Evolutionary conservation across 2,329 filamentous ascomycete species (phyloP).

Genomic region (Microsporum ferrugineum): DNA sequence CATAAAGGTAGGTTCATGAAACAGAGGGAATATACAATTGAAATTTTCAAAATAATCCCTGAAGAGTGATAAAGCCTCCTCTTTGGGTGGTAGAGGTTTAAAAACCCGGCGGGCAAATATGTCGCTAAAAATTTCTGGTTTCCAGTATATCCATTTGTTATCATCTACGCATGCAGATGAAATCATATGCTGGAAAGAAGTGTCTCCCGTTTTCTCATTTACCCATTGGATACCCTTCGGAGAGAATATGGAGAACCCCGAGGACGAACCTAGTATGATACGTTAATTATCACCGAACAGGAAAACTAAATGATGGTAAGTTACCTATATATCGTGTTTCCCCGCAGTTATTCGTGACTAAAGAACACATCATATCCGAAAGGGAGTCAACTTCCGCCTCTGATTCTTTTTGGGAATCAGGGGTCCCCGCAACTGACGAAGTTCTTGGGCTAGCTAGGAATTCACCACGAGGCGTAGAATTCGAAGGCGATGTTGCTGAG

Average conservation of each 20-base stretch:
- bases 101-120: slow-evolving; percentile 79
- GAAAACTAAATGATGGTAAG: slow-evolving; percentile 16
- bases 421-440: slow-evolving; percentile 37
- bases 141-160: slow-evolving; percentile 95
- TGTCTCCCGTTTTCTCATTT: slow-evolving; percentile 93
- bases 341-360: slow-evolving; percentile 88
- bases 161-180: slow-evolving; percentile 81
- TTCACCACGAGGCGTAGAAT: slow-evolving; percentile 38
- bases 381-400: slow-evolving; percentile 71
- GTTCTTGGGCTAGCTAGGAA: slow-evolving; percentile 40
- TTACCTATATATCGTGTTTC: slow-evolving; percentile 92
- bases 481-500: slow-evolving; percentile 10
- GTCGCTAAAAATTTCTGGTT: slow-evolving; percentile 91
- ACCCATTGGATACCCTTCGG: slow-evolving; percentile 98
- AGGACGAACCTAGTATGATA: slow-evolving; percentile 66
- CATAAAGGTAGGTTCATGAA: slow-evolving; percentile 98
- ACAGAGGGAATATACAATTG: slow-evolving; percentile 96
- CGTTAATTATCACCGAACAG: not conserved
- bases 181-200: slow-evolving; percentile 90
- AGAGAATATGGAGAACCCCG: slow-evolving; percentile 96
- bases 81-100: slow-evolving; percentile 68
- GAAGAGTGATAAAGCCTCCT: slow-evolving; percentile 76
- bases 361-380: slow-evolving; percentile 97
- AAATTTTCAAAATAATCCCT: slow-evolving; percentile 97
- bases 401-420: slow-evolving; percentile 42